phyloP scores from a whole-genome alignment of 2,329 filamentous ascomycete species.

The Corynespora cassiicola region DNA sequence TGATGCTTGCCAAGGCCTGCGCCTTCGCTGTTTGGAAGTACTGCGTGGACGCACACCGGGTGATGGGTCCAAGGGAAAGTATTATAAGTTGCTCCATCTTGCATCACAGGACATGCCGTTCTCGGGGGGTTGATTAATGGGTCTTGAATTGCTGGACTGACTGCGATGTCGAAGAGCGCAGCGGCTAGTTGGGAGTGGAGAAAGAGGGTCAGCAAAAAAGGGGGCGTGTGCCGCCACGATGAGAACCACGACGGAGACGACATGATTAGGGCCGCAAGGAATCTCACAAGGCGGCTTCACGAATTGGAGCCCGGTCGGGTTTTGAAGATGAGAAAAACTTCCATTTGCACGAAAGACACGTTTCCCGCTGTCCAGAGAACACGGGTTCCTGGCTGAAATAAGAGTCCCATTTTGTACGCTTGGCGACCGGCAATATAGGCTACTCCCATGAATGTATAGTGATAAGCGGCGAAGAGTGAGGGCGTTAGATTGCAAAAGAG shows the following conservation, averaged over 20 bases:
- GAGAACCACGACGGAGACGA: no score
- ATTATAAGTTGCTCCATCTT: slow-evolving; percentile 28
- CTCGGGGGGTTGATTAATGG: slow-evolving; percentile 19
- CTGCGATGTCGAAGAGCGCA: slow-evolving; percentile 23
- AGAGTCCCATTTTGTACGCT: slow-evolving; percentile 5
- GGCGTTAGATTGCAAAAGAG: slow-evolving; percentile 11
- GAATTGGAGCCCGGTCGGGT: no score
- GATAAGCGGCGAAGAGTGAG: slow-evolving; percentile 1
- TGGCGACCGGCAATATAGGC: slow-evolving; percentile 11
- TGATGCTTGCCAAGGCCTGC: slow-evolving; percentile 9
- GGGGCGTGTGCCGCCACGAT: no score
- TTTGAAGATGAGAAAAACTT: no score
- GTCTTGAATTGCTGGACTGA: slow-evolving; percentile 26
- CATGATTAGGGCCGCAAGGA: no score
- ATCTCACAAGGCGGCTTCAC: no score
- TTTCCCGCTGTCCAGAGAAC: slow-evolving; percentile 10
- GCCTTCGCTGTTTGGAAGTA: slow-evolving; percentile 13
- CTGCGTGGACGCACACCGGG: slow-evolving; percentile 29
- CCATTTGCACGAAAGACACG: slow-evolving; percentile 21
- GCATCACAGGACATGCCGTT: slow-evolving; percentile 25
- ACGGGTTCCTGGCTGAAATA: neutral
- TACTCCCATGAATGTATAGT: slow-evolving; percentile 6
- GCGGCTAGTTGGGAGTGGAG: slow-evolving; percentile 10
- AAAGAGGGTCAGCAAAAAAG: slow-evolving; percentile 7
- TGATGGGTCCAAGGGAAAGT: slow-evolving; percentile 38